Evolutionary conservation across 768 basidiomycete species (phyloP).

Genomic region (Asterophora lycoperdoides): DNA sequence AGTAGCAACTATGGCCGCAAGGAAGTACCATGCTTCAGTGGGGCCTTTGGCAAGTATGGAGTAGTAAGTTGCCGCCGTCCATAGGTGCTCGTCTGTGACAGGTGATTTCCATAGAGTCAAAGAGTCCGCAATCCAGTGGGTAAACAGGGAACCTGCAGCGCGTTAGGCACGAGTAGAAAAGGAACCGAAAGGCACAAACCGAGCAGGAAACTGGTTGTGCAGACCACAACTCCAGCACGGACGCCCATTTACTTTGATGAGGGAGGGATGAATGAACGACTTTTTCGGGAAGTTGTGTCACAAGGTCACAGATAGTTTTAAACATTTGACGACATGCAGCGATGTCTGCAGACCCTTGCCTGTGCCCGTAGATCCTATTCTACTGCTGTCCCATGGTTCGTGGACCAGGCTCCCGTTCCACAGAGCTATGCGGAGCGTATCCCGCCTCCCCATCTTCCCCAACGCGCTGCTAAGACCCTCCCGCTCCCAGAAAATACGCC

Average conservation of each 20-base stretch:
- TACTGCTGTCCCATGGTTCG: constrained; percentile 57
- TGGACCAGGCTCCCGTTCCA: constrained; percentile 39
- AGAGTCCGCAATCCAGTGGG: constrained; percentile 93
- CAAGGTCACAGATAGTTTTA: constrained; percentile 10
- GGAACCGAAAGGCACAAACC: constrained; percentile 38
- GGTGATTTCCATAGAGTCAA: constrained; percentile 87
- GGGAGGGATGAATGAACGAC: neutral
- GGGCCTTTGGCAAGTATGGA: constrained; percentile 70
- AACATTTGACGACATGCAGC: constrained; percentile 15
- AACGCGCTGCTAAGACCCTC: constrained; percentile 21
- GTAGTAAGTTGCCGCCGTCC: constrained; percentile 82
- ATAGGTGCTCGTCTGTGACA: constrained; percentile 77
- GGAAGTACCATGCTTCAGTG: constrained; percentile 48
- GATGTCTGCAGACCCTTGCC: constrained; percentile 7
- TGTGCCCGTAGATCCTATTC: constrained; percentile 10
- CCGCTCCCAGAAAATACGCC: constrained; percentile 54
- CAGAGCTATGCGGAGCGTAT: constrained; percentile 20
- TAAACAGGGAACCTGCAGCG: constrained; percentile 66
- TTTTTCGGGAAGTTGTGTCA: constrained; percentile 8
- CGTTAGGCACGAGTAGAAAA: neutral
- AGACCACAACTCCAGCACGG: constrained; percentile 70
- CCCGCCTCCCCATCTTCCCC: constrained; percentile 24
- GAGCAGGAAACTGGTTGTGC: constrained; percentile 74
- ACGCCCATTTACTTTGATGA: constrained; percentile 50
- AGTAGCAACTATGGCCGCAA: constrained; percentile 50